Conservation (phyloP, 768 basidiomycete genomes). For the Podaxis sp. region DNA sequence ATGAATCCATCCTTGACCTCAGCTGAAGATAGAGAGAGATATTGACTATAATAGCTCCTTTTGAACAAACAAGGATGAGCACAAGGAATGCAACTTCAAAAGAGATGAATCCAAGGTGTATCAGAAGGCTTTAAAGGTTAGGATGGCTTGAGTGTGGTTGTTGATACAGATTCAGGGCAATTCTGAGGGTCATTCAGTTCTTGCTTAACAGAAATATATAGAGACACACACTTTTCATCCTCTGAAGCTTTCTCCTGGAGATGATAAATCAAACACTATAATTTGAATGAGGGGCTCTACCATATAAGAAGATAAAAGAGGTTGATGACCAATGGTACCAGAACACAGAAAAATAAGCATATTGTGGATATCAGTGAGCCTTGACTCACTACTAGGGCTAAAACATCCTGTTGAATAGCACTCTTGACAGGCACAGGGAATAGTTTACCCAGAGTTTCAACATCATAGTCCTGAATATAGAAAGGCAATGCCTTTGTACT, state of each 20-base stretch:
- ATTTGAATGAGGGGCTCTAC: neutral
- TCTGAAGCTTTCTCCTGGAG: neutral
- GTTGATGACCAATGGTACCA: neutral
- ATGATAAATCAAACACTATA: neutral
- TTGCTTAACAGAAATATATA: neutral
- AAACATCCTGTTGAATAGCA: too few species aligned
- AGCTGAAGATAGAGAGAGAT: neutral
- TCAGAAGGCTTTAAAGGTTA: neutral
- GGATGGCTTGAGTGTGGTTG: neutral
- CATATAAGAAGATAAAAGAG: neutral
- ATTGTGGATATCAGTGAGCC: neutral
- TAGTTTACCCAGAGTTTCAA: neutral
- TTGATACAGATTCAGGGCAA: neutral
- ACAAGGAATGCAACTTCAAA: neutral
- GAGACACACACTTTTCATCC: neutral
- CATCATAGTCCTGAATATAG: neutral
- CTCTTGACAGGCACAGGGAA: neutral
- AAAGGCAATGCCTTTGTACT: neutral
- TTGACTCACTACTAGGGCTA: neutral
- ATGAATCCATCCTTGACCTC: conserved; percentile 5
- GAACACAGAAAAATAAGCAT: neutral
- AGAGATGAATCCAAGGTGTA: neutral
- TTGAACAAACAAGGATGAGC: neutral
- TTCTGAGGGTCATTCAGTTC: neutral
- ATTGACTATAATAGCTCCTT: neutral